Percentiles rank a stretch among this genome's conserved stretches.
These are phyloP conservation scores for Pythium utonaiense DNA, from an alignment of 352 stramenopile species.

Conservation along the genomic window DNA sequence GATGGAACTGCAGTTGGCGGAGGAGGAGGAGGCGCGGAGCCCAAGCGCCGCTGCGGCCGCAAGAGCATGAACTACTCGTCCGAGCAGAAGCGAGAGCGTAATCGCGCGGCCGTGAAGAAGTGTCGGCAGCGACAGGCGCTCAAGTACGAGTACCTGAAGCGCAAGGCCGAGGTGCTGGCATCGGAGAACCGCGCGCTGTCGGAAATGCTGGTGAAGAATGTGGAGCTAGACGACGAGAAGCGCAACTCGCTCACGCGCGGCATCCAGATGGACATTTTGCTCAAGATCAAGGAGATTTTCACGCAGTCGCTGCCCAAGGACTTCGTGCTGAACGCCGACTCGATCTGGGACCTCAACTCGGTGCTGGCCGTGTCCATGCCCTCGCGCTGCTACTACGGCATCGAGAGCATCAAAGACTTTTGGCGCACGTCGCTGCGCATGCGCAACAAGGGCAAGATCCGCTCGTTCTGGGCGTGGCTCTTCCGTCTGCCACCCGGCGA, in stretches of 20 bases:
- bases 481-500: slow-evolving; percentile 74
- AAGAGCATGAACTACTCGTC: slow-evolving; percentile 88
- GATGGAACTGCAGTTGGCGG: no score
- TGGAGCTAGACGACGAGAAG: slow-evolving; percentile 51
- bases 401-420: slow-evolving; percentile 87
- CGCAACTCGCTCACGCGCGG: slow-evolving; percentile 63
- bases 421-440: slow-evolving; percentile 81
- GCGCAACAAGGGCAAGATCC: slow-evolving; percentile 87
- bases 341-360: slow-evolving; percentile 84
- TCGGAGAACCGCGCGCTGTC: slow-evolving; percentile 69
- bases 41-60: slow-evolving; percentile 71
- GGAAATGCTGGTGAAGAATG: slow-evolving; percentile 73
- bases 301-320: slow-evolving; percentile 82
- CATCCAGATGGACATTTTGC: slow-evolving; percentile 85
- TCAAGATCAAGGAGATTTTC: slow-evolving; percentile 89
- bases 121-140: slow-evolving; percentile 76
- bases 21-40: slow-evolving; percentile 7
- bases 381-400: slow-evolving; percentile 81
- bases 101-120: slow-evolving; percentile 83
- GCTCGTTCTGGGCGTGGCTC: slow-evolving; percentile 82
- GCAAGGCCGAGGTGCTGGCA: slow-evolving; percentile 62
- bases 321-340: slow-evolving; percentile 80
- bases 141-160: slow-evolving; percentile 76
- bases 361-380: slow-evolving; percentile 83
- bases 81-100: slow-evolving; percentile 79